Evolutionary conservation across 1,284 basidiomycete genomes (phyloP), one percentile per base, ranked within the genome.

Genomic region (Puccinia coronata): DNA sequence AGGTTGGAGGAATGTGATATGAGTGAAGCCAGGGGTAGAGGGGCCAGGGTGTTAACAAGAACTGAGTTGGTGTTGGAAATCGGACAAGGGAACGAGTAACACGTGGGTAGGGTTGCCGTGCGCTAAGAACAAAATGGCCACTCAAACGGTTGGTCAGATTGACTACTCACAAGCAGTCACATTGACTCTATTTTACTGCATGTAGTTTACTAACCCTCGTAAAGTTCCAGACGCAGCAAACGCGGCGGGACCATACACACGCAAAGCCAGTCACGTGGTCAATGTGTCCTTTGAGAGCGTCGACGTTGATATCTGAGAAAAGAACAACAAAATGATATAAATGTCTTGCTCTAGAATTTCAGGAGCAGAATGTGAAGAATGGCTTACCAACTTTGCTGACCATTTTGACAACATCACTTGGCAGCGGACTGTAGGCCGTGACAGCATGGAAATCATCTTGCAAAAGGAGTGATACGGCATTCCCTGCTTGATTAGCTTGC

Each of bases 151-250:
- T 28, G 28, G 41, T 49, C 63, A 67, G 43, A 36, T 23, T 34
- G 23, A 63, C 18, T 8, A 39, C 20, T 16, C 20, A 11, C 36
- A 77, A 49, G 25, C 41, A 65, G 31, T n/a, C 2, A 3, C 3
- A 51, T 43, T 55, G 14, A 23, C 23, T 65, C 25, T 16, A 39
- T 41, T 16, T 23, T 41, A 51, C n/a, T n/a, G n/a, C 25, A 31
- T 28, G 23, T 20, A 39, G 53, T 39, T 20, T 20, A 82, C 83
- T 73, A 9, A 84, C 82, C 34, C 83, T 82, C 5, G 79, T 59
- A 71, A 84, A 84, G 83, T 83, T 85, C 85, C 85, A 86, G 0
- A 85, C 84, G 49, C 83, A 84, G 69, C 83, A 83, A 69, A 82
- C 80, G 23, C 76, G 78, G n/a, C 83, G 82, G 1, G 84, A 82